Conservation (phyloP, 2,329 filamentous ascomycete genomes). For the Fonsecaea monophora region DNA sequence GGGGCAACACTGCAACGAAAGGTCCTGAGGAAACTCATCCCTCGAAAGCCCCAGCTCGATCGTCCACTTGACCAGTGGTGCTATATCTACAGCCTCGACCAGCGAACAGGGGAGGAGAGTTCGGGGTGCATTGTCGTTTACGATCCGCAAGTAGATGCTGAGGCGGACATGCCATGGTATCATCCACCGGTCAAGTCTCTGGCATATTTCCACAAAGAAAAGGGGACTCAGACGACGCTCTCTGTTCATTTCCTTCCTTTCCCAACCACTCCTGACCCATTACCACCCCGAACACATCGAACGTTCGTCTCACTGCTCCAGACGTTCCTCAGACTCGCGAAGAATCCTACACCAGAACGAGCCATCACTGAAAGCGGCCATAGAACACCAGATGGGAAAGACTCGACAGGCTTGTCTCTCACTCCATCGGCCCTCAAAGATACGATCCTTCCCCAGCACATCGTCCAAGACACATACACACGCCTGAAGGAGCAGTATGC, state of each 20-base stretch:
- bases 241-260: conserved; percentile 62
- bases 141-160: conserved; percentile 70
- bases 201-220: conserved; percentile 66
- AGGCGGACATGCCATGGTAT: conserved; percentile 79
- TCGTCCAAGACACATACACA: conserved; percentile 82
- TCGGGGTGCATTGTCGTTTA: conserved; percentile 69
- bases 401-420: conserved; percentile 69
- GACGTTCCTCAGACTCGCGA: conserved; percentile 48
- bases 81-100: conserved; percentile 63
- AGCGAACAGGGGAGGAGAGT: conserved; percentile 14
- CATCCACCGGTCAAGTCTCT: conserved; percentile 78
- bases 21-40: conserved; percentile 78
- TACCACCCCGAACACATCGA: conserved; percentile 49
- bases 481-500: conserved; percentile 82
- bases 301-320: conserved; percentile 48
- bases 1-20: conserved; percentile 61
- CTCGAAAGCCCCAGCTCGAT: conserved; percentile 80
- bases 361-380: conserved; percentile 40
- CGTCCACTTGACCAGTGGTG: conserved; percentile 81
- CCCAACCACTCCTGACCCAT: conserved; percentile 43
- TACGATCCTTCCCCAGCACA: conserved; percentile 74
- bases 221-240: conserved; percentile 43
- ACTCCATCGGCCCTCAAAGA: conserved; percentile 85
- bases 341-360: conserved; percentile 14
- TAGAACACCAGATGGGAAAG: conserved; percentile 74